Conservation (phyloP, 306 rosid genomes). For the Luffa aegyptiaca region DNA sequence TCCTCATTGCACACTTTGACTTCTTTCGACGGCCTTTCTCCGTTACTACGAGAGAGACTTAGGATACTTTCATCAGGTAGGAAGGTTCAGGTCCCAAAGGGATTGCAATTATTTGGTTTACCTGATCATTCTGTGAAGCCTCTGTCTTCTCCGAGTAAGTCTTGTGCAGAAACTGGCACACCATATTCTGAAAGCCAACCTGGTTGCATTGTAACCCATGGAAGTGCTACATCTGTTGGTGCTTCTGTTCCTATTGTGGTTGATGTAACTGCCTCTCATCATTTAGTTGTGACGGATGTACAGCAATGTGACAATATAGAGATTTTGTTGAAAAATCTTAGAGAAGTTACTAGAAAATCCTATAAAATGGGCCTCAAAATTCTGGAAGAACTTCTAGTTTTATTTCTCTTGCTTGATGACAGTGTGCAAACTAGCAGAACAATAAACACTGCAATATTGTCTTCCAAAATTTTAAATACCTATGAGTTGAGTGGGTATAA, state of each 20-base stretch:
- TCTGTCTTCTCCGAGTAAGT: background rate
- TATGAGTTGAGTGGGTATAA: slow-evolving; percentile 18
- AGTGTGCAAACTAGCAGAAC: background rate
- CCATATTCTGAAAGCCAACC: background rate
- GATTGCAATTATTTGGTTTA: background rate
- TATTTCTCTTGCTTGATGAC: slow-evolving; percentile 12
- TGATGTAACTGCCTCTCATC: background rate
- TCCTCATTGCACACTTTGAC: slow-evolving; percentile 6
- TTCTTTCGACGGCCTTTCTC: slow-evolving; percentile 9
- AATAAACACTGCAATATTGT: background rate
- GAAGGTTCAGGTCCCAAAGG: background rate
- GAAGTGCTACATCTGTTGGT: slow-evolving; percentile 1
- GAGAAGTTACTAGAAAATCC: slow-evolving; percentile 11
- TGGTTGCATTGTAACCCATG: background rate
- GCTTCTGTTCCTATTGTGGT: background rate
- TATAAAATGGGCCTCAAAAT: background rate
- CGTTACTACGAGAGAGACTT: slow-evolving; percentile 1
- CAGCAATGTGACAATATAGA: slow-evolving; percentile 8
- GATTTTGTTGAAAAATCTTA: slow-evolving; percentile 11
- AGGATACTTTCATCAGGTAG: background rate
- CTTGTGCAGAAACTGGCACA: background rate
- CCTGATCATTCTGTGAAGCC: background rate
- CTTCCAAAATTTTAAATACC: slow-evolving; percentile 10
- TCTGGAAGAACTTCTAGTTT: slow-evolving; percentile 13
- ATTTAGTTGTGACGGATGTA: background rate